Conservation (phyloP, 345 rosid genomes). For the Rhodamnia argentea region DNA sequence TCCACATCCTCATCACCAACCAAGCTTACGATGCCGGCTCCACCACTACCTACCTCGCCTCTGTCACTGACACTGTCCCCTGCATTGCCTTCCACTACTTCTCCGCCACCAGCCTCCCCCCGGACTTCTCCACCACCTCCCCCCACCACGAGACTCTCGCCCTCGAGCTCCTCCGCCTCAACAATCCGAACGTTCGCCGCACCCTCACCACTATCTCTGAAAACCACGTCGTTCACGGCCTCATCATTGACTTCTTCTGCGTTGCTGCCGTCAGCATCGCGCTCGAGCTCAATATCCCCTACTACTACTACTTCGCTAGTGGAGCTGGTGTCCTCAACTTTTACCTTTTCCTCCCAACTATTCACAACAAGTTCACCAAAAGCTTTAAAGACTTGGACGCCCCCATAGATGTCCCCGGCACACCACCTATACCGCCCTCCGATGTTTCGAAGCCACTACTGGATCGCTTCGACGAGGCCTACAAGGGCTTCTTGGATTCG, state of each 20-base stretch:
- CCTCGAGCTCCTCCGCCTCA: constrained; percentile 21
- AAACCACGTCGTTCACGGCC: constrained; percentile 9
- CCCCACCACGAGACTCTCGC: constrained; percentile 19
- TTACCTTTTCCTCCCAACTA: constrained; percentile 16
- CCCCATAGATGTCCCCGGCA: constrained; percentile 27
- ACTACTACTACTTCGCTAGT: constrained; percentile 29
- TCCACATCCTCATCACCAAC: constrained; percentile 34
- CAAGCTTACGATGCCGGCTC: constrained; percentile 31
- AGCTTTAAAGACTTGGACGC: constrained; percentile 19
- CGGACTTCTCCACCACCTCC: constrained; percentile 9
- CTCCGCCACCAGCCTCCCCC: constrained; percentile 14
- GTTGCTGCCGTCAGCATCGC: constrained; percentile 12
- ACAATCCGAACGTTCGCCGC: constrained; percentile 26
- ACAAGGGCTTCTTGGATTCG: constrained; percentile 8
- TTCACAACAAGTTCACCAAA: constrained; percentile 14
- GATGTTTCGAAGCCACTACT: constrained; percentile 11
- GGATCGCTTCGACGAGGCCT: constrained; percentile 14
- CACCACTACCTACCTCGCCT: constrained; percentile 24
- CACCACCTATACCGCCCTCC: constrained; percentile 15
- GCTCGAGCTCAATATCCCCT: constrained; percentile 21
- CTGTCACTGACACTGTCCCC: constrained; percentile 24
- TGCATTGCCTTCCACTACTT: constrained; percentile 39
- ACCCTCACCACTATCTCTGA: constrained; percentile 26
- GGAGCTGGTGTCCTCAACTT: constrained; percentile 23
- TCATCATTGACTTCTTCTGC: constrained; percentile 44